Base-by-base conservation (phyloP, 345 rosid genomes). In the Camelina laxa region DNA sequence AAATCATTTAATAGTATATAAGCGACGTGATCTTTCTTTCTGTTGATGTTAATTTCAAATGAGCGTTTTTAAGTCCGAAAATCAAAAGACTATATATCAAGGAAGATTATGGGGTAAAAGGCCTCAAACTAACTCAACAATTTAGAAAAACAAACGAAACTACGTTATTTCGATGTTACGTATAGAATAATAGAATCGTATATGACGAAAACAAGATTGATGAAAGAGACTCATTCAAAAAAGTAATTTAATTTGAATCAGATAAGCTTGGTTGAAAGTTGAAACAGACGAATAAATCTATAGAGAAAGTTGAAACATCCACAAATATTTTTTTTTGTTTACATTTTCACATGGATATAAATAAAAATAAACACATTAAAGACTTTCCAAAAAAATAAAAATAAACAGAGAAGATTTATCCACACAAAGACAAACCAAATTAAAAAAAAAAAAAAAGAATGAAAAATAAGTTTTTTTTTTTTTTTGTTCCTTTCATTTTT, bases 361-460 rank as follows among this genome's bases (percentile, higher is more conserved):
- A 60, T 58, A 4, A 4, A 42, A 31, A 17, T 45, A 48, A 56
- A 48, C 45, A 57, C 73, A 72, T 50, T 49, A 20, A 72, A 35
- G 7, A 47, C 65, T 70, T 69, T 15, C 64, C 67, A 11, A 38
- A 56, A 56, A 35, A 56, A 56, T 0, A 31, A 36, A 70, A 44
- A 36, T 30, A 51, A 33, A 13, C 39, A 64, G 7, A 60, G 27
- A 27, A 73, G 61, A 62, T 38, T 31, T 74, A 74, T 79, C 78
- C 70, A 80, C 73, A 75, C 76, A 58, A 75, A 70, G 17, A 71
- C 69, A 75, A 65, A 60, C 69, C 65, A 70, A 75, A 53, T 42
- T 24, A 9, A 41, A 71, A 69, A 65, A 31, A 27, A 39, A 20
- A 24, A 69, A 31, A 79, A 79, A 82, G 76, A 82, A 80, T 79